Evolutionary conservation across 2,329 filamentous ascomycete species (phyloP), one percentile per base, ranked within the genome.

Genomic region (Lasiodiplodia citricola): DNA sequence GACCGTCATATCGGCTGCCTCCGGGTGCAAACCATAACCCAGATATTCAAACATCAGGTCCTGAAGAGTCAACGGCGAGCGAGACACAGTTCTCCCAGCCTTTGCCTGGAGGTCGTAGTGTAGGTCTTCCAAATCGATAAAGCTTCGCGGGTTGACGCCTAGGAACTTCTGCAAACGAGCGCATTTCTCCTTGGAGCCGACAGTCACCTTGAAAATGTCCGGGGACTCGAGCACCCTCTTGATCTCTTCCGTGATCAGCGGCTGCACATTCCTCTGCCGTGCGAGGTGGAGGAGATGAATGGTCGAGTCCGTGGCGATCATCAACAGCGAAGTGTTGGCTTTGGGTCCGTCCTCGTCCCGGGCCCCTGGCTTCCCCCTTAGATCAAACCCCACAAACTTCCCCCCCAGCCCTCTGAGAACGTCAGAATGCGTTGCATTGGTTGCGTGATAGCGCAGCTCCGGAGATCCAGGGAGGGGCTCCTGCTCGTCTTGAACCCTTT

Each of bases 251-350:
- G 90, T 85, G 23, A 94, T 85, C 10, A 16, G 18, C 8, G 14
- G 10, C 21, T 14, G 41, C n/a, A 44, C 25, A 90, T 86, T 10
- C 81, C 77, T 0, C 73, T 71, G 0, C 76, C 79, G 21, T 72
- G 66, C 91, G 66, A 97, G 79, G 72, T 97, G 94, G 72, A 97
- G 94, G 0, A 97, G 85, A 0, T 86, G 92, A 62, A 97, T 90
- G 16, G 88, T 90, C 70, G 90, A 88, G 54, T 92, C 87, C 70
- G 89, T 92, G 1, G 94, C 93, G 25, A 97, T 79, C 79, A 97
- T 94, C 51, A 97, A 90, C 47, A 97, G 80, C 0, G 92, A 94
- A 7, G 96, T 87, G 70, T 94, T 93, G 64, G 86, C 83, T 71
- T 91, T 90, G 2, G 89, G 80, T 3, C 84, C 83, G 2, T 84